These are phyloP conservation scores for Metschnikowia corniflorae DNA, from an alignment of 805 yeast species.

Conservation along the genomic window DNA sequence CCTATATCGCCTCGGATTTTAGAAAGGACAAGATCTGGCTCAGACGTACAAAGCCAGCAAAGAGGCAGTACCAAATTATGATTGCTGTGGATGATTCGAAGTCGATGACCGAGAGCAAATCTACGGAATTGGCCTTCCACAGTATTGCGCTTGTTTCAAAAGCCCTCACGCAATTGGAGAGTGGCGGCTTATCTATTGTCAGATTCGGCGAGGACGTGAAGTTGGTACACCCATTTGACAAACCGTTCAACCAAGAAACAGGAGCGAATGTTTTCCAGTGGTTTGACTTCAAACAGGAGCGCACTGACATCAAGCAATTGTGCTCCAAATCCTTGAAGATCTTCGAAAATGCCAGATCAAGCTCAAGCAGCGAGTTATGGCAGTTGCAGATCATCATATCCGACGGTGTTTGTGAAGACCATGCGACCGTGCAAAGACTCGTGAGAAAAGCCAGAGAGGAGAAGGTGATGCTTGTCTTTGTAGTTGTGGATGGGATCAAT, in stretches of 20 bases:
- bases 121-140: constrained; percentile 89
- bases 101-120: constrained; percentile 92
- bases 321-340: constrained; percentile 68
- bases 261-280: constrained; percentile 83
- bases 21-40: constrained; percentile 98
- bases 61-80: constrained; percentile 96
- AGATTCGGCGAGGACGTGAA: constrained; percentile 82
- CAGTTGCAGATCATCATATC: constrained; percentile 88
- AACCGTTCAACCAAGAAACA: constrained; percentile 76
- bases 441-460: constrained; percentile 92
- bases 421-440: constrained; percentile 71
- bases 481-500: constrained; percentile 84
- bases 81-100: constrained; percentile 96
- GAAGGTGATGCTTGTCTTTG: constrained; percentile 91
- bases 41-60: constrained; percentile 94
- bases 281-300: constrained; percentile 86
- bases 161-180: constrained; percentile 89
- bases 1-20: constrained; percentile 96
- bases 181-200: constrained; percentile 88
- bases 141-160: constrained; percentile 91
- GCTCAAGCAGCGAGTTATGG: constrained; percentile 68
- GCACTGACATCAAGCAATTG: constrained; percentile 77
- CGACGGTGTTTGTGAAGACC: constrained; percentile 98
- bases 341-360: constrained; percentile 56
- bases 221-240: constrained; percentile 86